Evolutionary conservation across 768 basidiomycete species (phyloP).

Genomic region (Boletales sp.): DNA sequence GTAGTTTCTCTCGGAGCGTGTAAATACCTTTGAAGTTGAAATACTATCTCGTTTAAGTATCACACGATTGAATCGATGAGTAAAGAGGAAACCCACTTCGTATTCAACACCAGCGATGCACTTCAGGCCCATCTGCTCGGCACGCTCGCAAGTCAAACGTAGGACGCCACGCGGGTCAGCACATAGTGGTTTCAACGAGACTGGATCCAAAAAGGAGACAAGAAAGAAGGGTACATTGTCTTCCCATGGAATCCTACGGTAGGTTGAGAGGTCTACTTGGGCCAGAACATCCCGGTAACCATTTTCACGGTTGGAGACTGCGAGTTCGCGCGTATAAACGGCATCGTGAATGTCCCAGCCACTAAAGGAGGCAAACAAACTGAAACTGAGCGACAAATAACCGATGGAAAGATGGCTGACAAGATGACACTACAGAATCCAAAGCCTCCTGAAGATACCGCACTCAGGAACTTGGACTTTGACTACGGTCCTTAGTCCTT

Average conservation of each 20-base stretch:
- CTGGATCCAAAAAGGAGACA: conserved; percentile 85
- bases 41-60: conserved; percentile 46
- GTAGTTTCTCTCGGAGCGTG: background rate
- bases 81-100: conserved; percentile 52
- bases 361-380: conserved; percentile 33
- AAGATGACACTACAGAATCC: conserved; percentile 94
- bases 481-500: conserved; percentile 48
- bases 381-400: background rate
- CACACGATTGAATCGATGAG: background rate
- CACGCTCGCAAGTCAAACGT: conserved; percentile 50
- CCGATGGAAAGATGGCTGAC: conserved; percentile 39
- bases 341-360: conserved; percentile 93
- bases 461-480: conserved; percentile 85
- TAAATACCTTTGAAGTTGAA: conserved; percentile 82
- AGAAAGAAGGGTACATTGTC: conserved; percentile 91
- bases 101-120: conserved; percentile 91
- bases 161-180: conserved; percentile 89
- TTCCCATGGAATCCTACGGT: conserved; percentile 90
- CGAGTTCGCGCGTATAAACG: conserved; percentile 79
- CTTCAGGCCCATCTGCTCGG: conserved; percentile 45
- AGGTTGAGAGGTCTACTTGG: conserved; percentile 80
- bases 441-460: conserved; percentile 77
- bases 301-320: conserved; percentile 87
- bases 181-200: conserved; percentile 68
- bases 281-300: conserved; percentile 91